These are phyloP conservation scores for Podaxis mareebaensis DNA, from an alignment of 768 basidiomycete genomes.

Conservation along the genomic window DNA sequence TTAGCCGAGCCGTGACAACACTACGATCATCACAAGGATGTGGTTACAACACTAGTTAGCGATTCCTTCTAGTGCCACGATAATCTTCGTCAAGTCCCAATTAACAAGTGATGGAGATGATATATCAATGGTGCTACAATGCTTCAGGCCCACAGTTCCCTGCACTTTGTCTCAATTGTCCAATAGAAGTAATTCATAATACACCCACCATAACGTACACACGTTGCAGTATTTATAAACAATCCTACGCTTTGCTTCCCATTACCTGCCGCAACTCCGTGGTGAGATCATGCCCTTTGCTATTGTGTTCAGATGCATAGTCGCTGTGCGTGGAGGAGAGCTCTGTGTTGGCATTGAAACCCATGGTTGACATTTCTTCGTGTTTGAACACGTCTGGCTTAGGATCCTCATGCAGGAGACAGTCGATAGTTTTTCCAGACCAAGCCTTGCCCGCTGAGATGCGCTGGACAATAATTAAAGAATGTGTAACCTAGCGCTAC, in stretches of 20 bases:
- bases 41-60: too few relatives aligned
- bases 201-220: neutral
- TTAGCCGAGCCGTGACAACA: too few relatives aligned
- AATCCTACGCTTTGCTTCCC: neutral
- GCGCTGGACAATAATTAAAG: slow-evolving; percentile 11
- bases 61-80: too few relatives aligned
- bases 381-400: neutral
- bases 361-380: slow-evolving; percentile 10
- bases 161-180: too few relatives aligned
- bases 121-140: too few relatives aligned
- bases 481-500: neutral
- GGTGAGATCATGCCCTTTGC: slow-evolving; percentile 1
- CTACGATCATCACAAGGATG: too few relatives aligned
- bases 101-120: neutral
- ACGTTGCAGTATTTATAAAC: neutral
- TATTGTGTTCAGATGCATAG: slow-evolving; percentile 1
- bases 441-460: slow-evolving; percentile 7
- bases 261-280: neutral
- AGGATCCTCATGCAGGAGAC: neutral
- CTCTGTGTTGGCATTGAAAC: slow-evolving; percentile 13
- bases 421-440: slow-evolving; percentile 13
- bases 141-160: too few relatives aligned
- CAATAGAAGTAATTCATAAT: too few relatives aligned
- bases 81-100: too few relatives aligned
- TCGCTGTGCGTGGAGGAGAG: slow-evolving; percentile 7